Conservation (phyloP, 2,329 filamentous ascomycete genomes). For the Fonsecaea nubica region DNA sequence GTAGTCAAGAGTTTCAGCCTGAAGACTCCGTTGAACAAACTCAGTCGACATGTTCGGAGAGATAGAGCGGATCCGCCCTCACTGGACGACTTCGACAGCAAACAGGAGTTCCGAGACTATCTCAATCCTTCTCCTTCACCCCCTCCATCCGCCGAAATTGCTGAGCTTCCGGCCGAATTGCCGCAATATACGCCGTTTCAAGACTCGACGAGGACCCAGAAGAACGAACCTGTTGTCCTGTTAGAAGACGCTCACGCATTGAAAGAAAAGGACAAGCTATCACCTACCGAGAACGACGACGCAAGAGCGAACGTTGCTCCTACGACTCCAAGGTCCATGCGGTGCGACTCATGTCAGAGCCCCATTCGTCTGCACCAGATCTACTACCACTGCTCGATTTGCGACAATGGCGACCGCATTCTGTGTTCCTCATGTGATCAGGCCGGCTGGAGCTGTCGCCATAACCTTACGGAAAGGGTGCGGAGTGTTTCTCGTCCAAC, state of each 20-base stretch:
- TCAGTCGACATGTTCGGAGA: conserved; percentile 24
- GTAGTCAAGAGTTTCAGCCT: conserved; percentile 33
- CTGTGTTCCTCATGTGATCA: conserved; percentile 37
- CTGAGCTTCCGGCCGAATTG: conserved; percentile 37
- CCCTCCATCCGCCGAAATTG: conserved; percentile 23
- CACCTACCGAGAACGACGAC: conserved; percentile 3
- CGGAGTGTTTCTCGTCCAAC: conserved; percentile 31
- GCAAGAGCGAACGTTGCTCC: conserved; percentile 1
- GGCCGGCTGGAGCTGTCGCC: conserved; percentile 37
- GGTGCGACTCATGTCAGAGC: conserved; percentile 38
- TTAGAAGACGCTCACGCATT: conserved; percentile 24
- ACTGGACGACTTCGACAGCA: conserved; percentile 36
- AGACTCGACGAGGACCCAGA: conserved; percentile 30
- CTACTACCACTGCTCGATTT: conserved; percentile 39
- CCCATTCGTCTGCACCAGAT: conserved; percentile 37
- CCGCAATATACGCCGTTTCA: conserved; percentile 37
- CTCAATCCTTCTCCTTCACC: conserved; percentile 24
- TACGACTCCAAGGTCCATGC: conserved; percentile 33
- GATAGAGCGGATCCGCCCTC: conserved; percentile 28
- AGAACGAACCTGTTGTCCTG: conserved; percentile 26
- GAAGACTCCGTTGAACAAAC: conserved; percentile 24
- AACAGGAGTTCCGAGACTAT: conserved; percentile 34
- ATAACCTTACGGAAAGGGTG: conserved; percentile 36
- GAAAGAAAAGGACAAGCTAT: conserved; percentile 14
- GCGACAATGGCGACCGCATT: conserved; percentile 38